A percentile compares a stretch with the other conserved stretches of the same genome.
Evolutionary conservation across 441 rosid species (phyloP).

Genomic region (Gossypium laxum): DNA sequence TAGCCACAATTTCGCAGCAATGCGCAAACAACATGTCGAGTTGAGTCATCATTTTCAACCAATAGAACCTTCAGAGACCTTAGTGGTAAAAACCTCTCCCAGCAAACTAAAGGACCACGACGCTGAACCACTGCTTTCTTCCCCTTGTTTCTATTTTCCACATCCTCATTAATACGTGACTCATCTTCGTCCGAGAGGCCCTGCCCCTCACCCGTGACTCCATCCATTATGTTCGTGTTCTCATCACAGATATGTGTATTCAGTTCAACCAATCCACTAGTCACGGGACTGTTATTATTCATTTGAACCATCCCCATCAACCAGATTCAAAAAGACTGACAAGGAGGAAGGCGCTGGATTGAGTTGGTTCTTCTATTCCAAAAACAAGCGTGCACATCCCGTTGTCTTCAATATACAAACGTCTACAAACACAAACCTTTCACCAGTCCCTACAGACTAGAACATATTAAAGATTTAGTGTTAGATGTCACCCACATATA

Average conservation of each 20-base stretch:
- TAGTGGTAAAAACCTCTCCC: slow-evolving; percentile 37
- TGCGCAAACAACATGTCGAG: slow-evolving; percentile 38
- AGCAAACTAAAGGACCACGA: slow-evolving; percentile 23
- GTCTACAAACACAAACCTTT: slow-evolving; percentile 11
- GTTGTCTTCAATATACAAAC: slow-evolving; percentile 15
- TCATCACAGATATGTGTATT: slow-evolving; percentile 20
- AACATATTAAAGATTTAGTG: not conserved
- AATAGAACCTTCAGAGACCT: slow-evolving; percentile 44
- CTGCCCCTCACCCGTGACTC: slow-evolving; percentile 24
- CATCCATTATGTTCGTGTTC: slow-evolving; percentile 22
- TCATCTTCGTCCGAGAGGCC: slow-evolving; percentile 33
- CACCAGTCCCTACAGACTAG: slow-evolving; percentile 8
- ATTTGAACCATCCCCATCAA: slow-evolving; percentile 25
- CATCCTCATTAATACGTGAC: slow-evolving; percentile 22
- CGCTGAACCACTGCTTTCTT: slow-evolving; percentile 17
- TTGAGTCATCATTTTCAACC: slow-evolving; percentile 46
- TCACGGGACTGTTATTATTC: slow-evolving; percentile 19
- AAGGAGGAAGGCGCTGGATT: slow-evolving; percentile 13
- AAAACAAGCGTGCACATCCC: slow-evolving; percentile 22
- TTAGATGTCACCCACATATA: not conserved
- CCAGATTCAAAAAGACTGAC: slow-evolving; percentile 24
- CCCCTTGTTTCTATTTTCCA: slow-evolving; percentile 18
- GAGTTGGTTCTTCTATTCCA: slow-evolving; percentile 9
- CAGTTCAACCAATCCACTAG: slow-evolving; percentile 18
- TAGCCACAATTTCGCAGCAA: slow-evolving; percentile 44